A percentile compares a stretch with the other conserved stretches of the same genome.
Conservation (phyloP, 129 eudicot species). For the Helichrysum umbraculigerum region DNA sequence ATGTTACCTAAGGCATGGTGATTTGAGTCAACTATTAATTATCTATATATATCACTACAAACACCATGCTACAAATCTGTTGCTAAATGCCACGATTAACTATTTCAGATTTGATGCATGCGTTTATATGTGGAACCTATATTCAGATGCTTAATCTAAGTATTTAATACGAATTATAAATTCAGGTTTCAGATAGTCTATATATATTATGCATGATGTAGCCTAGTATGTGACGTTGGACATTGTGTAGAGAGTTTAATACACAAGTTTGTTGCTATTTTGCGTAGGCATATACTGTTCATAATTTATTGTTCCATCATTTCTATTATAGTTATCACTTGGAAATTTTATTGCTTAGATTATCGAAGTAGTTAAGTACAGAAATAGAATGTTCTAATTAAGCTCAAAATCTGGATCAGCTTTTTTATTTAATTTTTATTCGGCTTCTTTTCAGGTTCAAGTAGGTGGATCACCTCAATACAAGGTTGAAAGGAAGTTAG, state of each 20-base stretch:
- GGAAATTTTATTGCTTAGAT: conserved; percentile 1
- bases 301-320: neutral
- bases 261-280: neutral
- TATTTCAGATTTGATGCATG: neutral
- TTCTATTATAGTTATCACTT: neutral
- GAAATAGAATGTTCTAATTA: neutral
- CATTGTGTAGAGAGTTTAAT: neutral
- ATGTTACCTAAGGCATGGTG: neutral
- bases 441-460: conserved; percentile 55
- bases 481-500: conserved; percentile 77
- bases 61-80: neutral
- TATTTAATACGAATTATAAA: neutral
- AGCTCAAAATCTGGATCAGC: neutral
- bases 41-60: neutral
- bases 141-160: neutral
- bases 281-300: neutral
- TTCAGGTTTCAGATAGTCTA: neutral
- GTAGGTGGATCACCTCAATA: conserved; percentile 75
- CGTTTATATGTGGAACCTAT: neutral
- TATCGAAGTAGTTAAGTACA: neutral
- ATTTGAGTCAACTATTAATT: neutral
- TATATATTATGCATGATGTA: neutral
- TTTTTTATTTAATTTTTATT: conserved; percentile 2
- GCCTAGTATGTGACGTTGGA: neutral
- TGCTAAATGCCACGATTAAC: neutral